Conservation (phyloP, 768 basidiomycete genomes). For the Phaeotremella fagi region DNA sequence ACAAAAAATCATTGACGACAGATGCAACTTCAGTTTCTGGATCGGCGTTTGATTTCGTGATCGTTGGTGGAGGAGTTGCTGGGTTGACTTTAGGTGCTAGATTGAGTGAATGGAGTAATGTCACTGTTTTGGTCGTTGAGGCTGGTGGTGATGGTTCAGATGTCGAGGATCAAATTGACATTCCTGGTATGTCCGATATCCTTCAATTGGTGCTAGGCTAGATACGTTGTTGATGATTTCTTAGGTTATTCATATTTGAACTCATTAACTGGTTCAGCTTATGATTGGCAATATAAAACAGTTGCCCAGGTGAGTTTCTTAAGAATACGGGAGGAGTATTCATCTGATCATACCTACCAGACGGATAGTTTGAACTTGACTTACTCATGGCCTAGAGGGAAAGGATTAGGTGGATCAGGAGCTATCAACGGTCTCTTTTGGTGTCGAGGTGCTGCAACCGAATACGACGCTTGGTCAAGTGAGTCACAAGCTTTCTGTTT, state of each 20-base stretch:
- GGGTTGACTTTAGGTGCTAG: constrained; percentile 54
- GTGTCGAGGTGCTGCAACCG: constrained; percentile 23
- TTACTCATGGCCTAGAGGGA: constrained; percentile 58
- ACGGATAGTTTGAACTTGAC: constrained; percentile 17
- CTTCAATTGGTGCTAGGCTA: not conserved
- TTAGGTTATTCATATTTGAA: constrained; percentile 32
- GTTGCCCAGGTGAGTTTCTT: constrained; percentile 23
- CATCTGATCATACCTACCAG: constrained; percentile 4
- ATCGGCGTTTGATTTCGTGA: constrained; percentile 53
- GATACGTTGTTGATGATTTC: not conserved
- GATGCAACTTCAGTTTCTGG: constrained; percentile 22
- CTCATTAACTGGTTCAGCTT: constrained; percentile 28
- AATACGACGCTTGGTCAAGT: constrained; percentile 40
- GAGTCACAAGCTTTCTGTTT: constrained; percentile 7
- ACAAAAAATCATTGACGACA: constrained; percentile 21
- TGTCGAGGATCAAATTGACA: constrained; percentile 41
- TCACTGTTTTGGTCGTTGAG: constrained; percentile 52
- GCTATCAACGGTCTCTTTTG: constrained; percentile 69
- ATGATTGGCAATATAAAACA: constrained; percentile 41
- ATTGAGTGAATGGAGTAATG: constrained; percentile 54
- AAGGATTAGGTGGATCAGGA: constrained; percentile 64
- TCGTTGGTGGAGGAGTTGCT: constrained; percentile 55
- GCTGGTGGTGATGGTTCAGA: constrained; percentile 46
- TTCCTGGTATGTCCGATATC: constrained; percentile 34
- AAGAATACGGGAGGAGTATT: not conserved